These are phyloP conservation scores for Rhododendron kiyosumense DNA, from an alignment of 148 eudicot genomes.

Conservation along the genomic window DNA sequence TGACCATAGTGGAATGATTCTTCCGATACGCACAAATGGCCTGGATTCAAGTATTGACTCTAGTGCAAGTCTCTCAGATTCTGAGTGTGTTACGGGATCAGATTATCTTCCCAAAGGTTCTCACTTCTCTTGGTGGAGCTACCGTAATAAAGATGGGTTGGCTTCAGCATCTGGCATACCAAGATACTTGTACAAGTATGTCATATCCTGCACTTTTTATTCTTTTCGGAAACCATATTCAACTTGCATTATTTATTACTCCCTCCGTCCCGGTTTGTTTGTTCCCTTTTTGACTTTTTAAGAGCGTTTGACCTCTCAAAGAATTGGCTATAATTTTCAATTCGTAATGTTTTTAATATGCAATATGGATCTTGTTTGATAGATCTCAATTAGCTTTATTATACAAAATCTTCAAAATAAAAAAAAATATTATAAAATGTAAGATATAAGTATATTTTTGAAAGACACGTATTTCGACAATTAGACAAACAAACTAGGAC, in stretches of 20 bases:
- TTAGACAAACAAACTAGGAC: no score
- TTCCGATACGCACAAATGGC: slow-evolving; percentile 66
- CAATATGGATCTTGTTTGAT: no score
- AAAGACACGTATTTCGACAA: no score
- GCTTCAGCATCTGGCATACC: slow-evolving; percentile 73
- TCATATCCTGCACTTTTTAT: slow-evolving; percentile 5
- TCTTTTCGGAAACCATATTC: background rate
- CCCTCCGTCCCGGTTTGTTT: no score
- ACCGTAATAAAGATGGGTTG: slow-evolving; percentile 49
- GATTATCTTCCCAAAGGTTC: slow-evolving; percentile 34
- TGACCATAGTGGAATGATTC: slow-evolving; percentile 26
- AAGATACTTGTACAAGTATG: slow-evolving; percentile 86
- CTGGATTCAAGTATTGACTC: slow-evolving; percentile 41
- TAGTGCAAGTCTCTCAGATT: slow-evolving; percentile 50
- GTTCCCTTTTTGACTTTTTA: no score
- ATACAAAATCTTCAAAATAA: no score
- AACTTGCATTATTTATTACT: background rate
- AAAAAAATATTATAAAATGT: no score
- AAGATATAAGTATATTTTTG: no score
- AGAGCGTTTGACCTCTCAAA: no score
- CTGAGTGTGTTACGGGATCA: slow-evolving; percentile 37
- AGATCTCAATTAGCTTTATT: no score
- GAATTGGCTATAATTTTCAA: no score
- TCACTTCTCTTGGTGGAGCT: slow-evolving; percentile 54
- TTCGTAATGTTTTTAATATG: no score